Base-by-base conservation (phyloP, 2,329 filamentous ascomycete species). In the Pseudocercospora macadamiae region DNA sequence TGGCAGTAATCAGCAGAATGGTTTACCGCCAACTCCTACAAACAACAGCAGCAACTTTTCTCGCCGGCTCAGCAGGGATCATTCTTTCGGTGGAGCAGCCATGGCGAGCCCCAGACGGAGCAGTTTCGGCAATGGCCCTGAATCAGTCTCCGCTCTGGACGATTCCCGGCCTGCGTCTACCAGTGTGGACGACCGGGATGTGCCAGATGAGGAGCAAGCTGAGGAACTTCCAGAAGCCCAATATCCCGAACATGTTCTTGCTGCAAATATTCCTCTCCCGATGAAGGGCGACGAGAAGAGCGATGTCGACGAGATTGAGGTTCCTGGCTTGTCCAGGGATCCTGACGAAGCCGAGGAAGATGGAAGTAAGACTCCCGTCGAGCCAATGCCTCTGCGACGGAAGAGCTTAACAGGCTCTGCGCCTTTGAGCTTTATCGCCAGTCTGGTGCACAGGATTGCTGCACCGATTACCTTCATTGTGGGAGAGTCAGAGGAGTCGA, bases 261-360 rank as follows among this genome's bases (percentile, higher is more conserved):
- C 87, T 7, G 82, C 84, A 5, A 79, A 80, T 37, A 83, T 93
- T 61, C 86, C 90, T n/a, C 77, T 95, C 8, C 90, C 90, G 0
- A 77, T 87, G 37, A 80, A 80, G 21, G 80, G 85, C 23, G 80
- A 85, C 32, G 79, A 80, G 16, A 80, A 84, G 39, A 82, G 86
- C 48, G 91, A 96, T 69, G 76, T 93, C 6, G 83, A 88, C 45
- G 91, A 96, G 71, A 95, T 96, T 39, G 89, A 95, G 68, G 83
- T 91, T 44, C 89, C 89, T 3, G 89, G 89, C 0, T 79, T 91
- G 4, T 84, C 82, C 1, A 85, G 80, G 57, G 86, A 90, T 56
- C 86, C 88, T 12, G 88, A 89, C 52, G 79, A 79, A 4, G 77
- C 78, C 10, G 78, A 77, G 7, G 39, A 18, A 21, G 55, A 63